Percentiles rank a stretch among this genome's conserved stretches.
These are phyloP conservation scores for Lachnellula occidentalis DNA, from an alignment of 2,329 filamentous ascomycete genomes.

Conservation along the genomic window DNA sequence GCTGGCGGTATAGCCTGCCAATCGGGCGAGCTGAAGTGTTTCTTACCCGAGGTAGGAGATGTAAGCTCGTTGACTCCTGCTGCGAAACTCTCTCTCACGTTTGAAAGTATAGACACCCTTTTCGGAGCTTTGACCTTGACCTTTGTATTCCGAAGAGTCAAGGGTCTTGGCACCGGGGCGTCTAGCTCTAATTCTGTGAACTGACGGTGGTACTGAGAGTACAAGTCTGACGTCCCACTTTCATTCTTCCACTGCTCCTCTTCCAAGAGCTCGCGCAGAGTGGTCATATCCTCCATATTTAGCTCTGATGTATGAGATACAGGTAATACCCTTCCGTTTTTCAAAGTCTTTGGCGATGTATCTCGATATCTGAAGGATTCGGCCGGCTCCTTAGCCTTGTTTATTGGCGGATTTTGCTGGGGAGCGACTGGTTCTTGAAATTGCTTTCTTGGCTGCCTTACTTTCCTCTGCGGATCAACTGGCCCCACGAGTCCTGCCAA, in stretches of 20 bases:
- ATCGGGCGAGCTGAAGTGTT: background rate
- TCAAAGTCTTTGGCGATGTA: background rate
- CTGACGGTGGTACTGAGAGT: background rate
- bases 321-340: background rate
- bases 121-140: background rate
- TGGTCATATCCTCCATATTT: background rate
- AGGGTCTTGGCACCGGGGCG: background rate
- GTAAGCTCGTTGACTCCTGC: constrained; percentile 3
- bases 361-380: background rate
- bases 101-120: background rate
- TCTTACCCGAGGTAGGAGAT: background rate
- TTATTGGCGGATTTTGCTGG: background rate
- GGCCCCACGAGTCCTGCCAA: no score
- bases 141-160: background rate
- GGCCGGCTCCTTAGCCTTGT: background rate
- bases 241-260: background rate
- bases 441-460: no score
- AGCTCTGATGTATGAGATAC: background rate
- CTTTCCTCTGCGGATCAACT: no score
- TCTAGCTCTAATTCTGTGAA: background rate
- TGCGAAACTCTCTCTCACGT: background rate
- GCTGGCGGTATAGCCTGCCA: background rate
- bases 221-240: background rate
- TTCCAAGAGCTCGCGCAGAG: background rate
- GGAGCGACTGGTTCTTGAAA: no score